These are phyloP conservation scores for Triadica sebifera DNA, from an alignment of 345 rosid species.

Conservation along the genomic window DNA sequence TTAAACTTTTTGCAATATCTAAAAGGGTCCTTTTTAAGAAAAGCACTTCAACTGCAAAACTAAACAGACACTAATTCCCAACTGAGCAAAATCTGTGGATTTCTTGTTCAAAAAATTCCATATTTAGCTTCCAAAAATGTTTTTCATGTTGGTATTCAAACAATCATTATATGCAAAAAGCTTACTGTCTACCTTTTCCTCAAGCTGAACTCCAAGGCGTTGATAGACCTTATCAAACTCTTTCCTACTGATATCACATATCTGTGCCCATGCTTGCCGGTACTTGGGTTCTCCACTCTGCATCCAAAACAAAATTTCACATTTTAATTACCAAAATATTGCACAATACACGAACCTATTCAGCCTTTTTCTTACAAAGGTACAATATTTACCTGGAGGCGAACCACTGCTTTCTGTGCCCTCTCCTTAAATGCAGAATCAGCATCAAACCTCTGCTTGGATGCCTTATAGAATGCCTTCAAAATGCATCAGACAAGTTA, in stretches of 20 bases:
- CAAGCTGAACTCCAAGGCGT: slow-evolving; percentile 72
- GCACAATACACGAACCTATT: not conserved
- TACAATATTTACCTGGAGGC: slow-evolving; percentile 63
- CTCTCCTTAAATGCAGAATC: too few relatives aligned
- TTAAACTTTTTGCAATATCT: not conserved
- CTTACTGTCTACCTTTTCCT: slow-evolving; percentile 70
- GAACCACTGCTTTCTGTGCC: too few relatives aligned
- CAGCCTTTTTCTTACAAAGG: not conserved
- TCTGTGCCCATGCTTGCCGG: slow-evolving; percentile 76
- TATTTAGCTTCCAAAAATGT: too few relatives aligned
- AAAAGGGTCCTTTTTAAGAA: not conserved
- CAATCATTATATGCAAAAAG: not conserved
- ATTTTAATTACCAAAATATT: not conserved
- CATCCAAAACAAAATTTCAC: not conserved
- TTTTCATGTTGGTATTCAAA: too few relatives aligned
- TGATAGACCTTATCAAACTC: slow-evolving; percentile 82
- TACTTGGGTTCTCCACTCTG: slow-evolving; percentile 86
- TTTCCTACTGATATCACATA: slow-evolving; percentile 70
- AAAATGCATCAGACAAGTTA: slow-evolving; percentile 27
- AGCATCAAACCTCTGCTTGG: slow-evolving; percentile 69
- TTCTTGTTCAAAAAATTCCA: too few relatives aligned
- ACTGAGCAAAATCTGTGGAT: too few relatives aligned
- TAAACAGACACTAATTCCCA: too few relatives aligned
- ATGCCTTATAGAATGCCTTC: slow-evolving; percentile 78
- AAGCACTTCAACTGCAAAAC: too few relatives aligned